Percentiles rank a stretch among this genome's conserved stretches.
phyloP scores from a whole-genome alignment of 441 rosid genomes.

The Flueggea neowawraea region DNA sequence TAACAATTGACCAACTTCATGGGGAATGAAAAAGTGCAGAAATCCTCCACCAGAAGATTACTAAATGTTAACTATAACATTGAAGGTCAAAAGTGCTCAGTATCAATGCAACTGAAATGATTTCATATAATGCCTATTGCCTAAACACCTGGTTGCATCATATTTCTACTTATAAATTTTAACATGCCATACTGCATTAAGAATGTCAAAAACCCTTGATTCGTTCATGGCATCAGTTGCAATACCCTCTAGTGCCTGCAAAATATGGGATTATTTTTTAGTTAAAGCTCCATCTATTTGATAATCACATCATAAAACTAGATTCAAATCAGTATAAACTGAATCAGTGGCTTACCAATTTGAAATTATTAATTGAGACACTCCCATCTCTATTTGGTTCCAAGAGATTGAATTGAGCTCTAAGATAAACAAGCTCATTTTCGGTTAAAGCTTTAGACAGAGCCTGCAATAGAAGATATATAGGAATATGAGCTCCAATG shows the following conservation, averaged over 20 bases:
- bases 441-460: constrained; percentile 83
- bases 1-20: too few relatives aligned
- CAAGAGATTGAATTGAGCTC: constrained; percentile 71
- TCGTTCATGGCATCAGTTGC: constrained; percentile 87
- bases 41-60: too few relatives aligned
- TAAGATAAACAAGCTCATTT: constrained; percentile 71
- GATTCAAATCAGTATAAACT: background rate
- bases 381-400: constrained; percentile 77
- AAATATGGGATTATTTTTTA: too few relatives aligned
- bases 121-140: too few relatives aligned
- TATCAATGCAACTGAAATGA: too few relatives aligned
- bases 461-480: constrained; percentile 40
- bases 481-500: background rate
- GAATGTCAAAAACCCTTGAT: constrained; percentile 66
- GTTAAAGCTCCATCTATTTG: too few relatives aligned
- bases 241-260: constrained; percentile 68
- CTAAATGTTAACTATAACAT: too few relatives aligned
- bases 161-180: too few relatives aligned
- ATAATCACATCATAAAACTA: too few relatives aligned
- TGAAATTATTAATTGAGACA: constrained; percentile 74
- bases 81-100: too few relatives aligned
- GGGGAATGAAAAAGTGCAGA: too few relatives aligned
- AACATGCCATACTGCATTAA: constrained; percentile 44
- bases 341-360: constrained; percentile 37
- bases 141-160: too few relatives aligned